These are phyloP conservation scores for Metarhizium album DNA, from an alignment of 2,329 filamentous ascomycete genomes.

Conservation along the genomic window DNA sequence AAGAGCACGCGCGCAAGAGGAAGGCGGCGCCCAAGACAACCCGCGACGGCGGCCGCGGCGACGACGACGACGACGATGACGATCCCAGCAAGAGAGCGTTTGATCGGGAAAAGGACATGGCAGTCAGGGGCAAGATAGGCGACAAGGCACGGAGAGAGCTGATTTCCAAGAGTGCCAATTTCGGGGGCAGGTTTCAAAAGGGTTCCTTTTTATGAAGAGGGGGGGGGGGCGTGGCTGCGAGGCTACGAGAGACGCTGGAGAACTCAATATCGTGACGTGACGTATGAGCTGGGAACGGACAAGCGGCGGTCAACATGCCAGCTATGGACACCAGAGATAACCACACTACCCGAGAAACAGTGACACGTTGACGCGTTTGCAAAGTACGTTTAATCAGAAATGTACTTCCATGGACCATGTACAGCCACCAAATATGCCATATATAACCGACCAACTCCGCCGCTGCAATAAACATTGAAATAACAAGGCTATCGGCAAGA, in stretches of 20 bases:
- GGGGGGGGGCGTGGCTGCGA: too few species aligned
- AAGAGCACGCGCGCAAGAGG: slow-evolving; percentile 37
- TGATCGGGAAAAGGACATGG: slow-evolving; percentile 91
- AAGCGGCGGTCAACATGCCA: too few species aligned
- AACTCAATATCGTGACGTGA: too few species aligned
- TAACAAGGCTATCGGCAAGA: slow-evolving; percentile 13
- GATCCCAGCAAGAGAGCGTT: slow-evolving; percentile 85
- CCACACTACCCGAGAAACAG: background rate
- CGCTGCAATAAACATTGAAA: slow-evolving; percentile 15
- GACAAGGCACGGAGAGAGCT: slow-evolving; percentile 66
- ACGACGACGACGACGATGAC: slow-evolving; percentile 53
- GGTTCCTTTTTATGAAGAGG: slow-evolving; percentile 56
- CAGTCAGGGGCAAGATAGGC: slow-evolving; percentile 59
- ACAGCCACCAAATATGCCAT: slow-evolving; percentile 15
- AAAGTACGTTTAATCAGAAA: background rate
- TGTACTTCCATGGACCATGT: slow-evolving; percentile 1
- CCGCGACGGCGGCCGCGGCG: slow-evolving; percentile 43
- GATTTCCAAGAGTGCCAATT: slow-evolving; percentile 68
- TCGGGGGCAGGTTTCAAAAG: slow-evolving; percentile 70
- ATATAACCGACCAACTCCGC: slow-evolving; percentile 22
- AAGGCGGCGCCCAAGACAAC: slow-evolving; percentile 26
- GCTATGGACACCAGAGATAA: too few species aligned
- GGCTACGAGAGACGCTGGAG: too few species aligned
- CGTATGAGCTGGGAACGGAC: too few species aligned
- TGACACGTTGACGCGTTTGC: background rate